Base-by-base conservation (phyloP, 768 basidiomycete genomes). In the Panaeolus cyanescens region DNA sequence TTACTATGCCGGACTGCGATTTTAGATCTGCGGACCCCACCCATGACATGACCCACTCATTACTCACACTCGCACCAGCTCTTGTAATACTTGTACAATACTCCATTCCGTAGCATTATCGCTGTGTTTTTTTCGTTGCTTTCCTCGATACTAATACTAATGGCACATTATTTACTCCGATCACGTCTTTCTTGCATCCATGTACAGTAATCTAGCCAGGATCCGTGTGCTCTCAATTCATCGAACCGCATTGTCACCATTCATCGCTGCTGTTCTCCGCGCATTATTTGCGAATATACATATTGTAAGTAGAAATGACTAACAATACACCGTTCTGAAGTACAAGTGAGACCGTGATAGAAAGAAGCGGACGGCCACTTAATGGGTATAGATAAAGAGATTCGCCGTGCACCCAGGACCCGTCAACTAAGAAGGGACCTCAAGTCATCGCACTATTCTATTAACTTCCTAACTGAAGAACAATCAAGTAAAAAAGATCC, bases 301-400 rank as follows among this genome's bases (percentile, higher is more conserved):
- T n/a, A n/a, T n/a, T n/a, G n/a, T n/a, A n/a, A n/a, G n/a, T n/a
- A n/a, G n/a, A n/a, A n/a, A n/a, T n/a, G n/a, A n/a, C n/a, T n/a
- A n/a, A n/a, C n/a, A n/a, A n/a, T n/a, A n/a, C n/a, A n/a, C n/a
- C n/a, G n/a, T n/a, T n/a, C n/a, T n/a, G n/a, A n/a, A n/a, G n/a
- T n/a, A n/a, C n/a, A 13, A 34, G 13, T 25, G 25, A 15, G 45
- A 12, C 25, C 12, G 25, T 25, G 25, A 28, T 50, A 50, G 45
- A 50, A 20, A 20, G 45, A 50, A 30, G 45, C 6, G 28, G 45
- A 25, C 22, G 19, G 15, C 45, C 12, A 13, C 45, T 50, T 12
- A 50, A 50, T 50, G 45, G 45, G 45, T 50, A 50, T 50, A 50
- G 45, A 50, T 50, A 28, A 50, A 15, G 22, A 50, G 45, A 50